phyloP scores from a whole-genome alignment of 495 filamentous ascomycete species.

The Aspergillus coremiiformis region DNA sequence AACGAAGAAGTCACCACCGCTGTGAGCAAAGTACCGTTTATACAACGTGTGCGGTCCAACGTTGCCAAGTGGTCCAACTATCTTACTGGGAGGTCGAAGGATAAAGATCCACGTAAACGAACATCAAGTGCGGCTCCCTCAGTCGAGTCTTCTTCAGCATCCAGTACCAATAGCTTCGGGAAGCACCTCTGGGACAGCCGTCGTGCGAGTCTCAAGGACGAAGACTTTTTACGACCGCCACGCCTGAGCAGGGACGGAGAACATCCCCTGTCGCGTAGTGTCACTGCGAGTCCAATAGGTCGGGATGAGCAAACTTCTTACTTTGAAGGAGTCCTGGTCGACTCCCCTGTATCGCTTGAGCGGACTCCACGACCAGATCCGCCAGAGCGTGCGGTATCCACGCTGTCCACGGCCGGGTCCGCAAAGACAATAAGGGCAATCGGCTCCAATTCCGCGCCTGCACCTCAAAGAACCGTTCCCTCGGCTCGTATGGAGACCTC shows the following conservation, averaged over 20 bases:
- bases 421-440: conserved; percentile 51
- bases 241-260: conserved; percentile 48
- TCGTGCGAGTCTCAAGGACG: conserved; percentile 66
- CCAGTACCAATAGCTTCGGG: conserved; percentile 26
- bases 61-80: conserved; percentile 52
- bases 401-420: conserved; percentile 56
- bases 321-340: conserved; percentile 33
- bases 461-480: conserved; percentile 32
- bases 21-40: conserved; percentile 79
- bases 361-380: conserved; percentile 36
- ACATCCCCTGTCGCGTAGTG: conserved; percentile 78
- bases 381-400: conserved; percentile 46
- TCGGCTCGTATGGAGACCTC: conserved; percentile 43
- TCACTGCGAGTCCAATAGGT: conserved; percentile 63
- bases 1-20: conserved; percentile 82
- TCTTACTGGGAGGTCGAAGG: conserved; percentile 53
- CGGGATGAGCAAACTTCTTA: conserved; percentile 36
- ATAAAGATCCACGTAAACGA: conserved; percentile 45
- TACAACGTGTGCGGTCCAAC: conserved; percentile 57
- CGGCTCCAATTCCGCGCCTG: conserved; percentile 20
- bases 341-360: conserved; percentile 30
- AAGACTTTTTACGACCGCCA: conserved; percentile 35
- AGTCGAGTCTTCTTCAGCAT: conserved; percentile 27
- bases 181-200: conserved; percentile 43
- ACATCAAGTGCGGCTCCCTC: conserved; percentile 29